phyloP scores from a whole-genome alignment of 202 grass and related monocot genomes.

The Carex arenaria region DNA sequence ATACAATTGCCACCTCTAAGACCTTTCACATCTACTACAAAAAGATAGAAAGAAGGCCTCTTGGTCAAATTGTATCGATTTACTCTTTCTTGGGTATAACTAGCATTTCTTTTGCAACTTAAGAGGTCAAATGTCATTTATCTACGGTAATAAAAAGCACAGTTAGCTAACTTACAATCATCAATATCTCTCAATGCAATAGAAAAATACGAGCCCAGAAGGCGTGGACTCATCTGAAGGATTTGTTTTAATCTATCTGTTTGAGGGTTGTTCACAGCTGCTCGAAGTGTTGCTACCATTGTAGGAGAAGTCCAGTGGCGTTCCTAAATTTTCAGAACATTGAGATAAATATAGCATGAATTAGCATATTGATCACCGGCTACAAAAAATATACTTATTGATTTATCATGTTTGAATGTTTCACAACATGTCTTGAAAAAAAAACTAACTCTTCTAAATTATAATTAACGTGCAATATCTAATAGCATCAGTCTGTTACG shows the following conservation, averaged over 20 bases:
- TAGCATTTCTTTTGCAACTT: background rate
- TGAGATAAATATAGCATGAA: background rate
- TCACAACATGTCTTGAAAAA: background rate
- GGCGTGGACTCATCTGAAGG: slow-evolving; percentile 64
- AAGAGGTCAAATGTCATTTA: background rate
- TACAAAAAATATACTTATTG: background rate
- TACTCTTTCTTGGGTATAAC: background rate
- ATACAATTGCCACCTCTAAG: background rate
- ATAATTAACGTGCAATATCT: background rate
- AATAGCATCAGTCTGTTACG: background rate
- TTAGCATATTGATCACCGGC: background rate
- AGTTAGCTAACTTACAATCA: slow-evolving; percentile 49
- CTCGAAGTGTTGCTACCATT: slow-evolving; percentile 65
- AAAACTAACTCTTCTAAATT: background rate
- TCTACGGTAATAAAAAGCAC: background rate
- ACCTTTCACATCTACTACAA: background rate
- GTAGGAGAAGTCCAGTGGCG: slow-evolving; percentile 91
- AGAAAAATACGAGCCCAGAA: slow-evolving; percentile 67
- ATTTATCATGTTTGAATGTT: background rate
- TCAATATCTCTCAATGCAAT: slow-evolving; percentile 57
- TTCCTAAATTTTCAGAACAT: slow-evolving; percentile 37
- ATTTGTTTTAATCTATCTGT: slow-evolving; percentile 78
- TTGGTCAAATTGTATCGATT: background rate
- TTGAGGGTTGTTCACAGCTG: slow-evolving; percentile 48
- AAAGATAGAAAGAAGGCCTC: background rate